Conservation (phyloP, 75 land plant species). For the Chamaecyparis obtusa region DNA sequence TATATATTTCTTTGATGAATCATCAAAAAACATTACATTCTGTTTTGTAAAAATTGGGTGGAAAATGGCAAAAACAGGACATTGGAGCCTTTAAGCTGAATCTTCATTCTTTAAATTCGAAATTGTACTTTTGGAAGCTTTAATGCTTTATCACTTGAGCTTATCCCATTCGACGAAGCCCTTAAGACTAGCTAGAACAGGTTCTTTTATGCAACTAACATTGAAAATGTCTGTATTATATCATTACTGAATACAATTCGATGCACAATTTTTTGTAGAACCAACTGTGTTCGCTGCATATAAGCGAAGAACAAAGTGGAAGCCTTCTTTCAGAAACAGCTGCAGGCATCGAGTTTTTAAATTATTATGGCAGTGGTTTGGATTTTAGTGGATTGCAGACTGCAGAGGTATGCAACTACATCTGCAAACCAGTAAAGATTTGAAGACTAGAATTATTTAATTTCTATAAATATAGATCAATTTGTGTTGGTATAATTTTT, state of each 20-base stretch:
- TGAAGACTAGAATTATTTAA: not conserved
- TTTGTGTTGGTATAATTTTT: not conserved
- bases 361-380: conserved; percentile 12
- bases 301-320: conserved; percentile 50
- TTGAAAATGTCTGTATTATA: not conserved
- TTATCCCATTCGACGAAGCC: not conserved
- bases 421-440: not conserved
- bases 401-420: not conserved
- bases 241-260: not conserved
- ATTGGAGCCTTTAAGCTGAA: too few species aligned
- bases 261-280: conserved; percentile 19
- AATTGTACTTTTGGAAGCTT: not conserved
- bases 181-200: not conserved
- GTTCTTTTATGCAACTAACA: not conserved
- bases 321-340: conserved; percentile 41
- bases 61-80: too few species aligned
- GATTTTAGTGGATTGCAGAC: not conserved
- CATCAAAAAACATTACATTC: too few species aligned
- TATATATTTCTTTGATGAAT: not conserved
- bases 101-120: too few species aligned
- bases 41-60: not conserved
- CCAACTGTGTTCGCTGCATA: conserved; percentile 36
- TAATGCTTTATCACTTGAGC: not conserved
- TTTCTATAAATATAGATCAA: not conserved
- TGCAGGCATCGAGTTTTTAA: conserved; percentile 54